Conservation (phyloP, 768 basidiomycete species). For the Royoungia palumana region DNA sequence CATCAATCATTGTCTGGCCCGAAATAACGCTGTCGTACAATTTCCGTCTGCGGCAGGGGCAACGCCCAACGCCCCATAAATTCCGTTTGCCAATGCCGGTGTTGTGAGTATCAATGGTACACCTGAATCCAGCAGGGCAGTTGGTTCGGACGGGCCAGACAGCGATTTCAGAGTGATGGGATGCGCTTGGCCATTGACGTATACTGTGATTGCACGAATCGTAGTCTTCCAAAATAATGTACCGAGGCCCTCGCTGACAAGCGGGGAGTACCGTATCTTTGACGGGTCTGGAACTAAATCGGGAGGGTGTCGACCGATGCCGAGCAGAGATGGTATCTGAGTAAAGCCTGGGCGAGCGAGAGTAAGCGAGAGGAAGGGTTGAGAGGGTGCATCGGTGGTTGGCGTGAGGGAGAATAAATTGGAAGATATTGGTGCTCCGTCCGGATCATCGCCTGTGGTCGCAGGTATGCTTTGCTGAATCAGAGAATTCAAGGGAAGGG, state of each 20-base stretch:
- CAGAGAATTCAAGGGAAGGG: conserved; percentile 67
- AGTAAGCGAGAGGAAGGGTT: conserved; percentile 64
- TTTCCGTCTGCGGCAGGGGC: conserved; percentile 55
- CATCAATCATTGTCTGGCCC: conserved; percentile 2
- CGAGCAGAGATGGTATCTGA: conserved; percentile 55
- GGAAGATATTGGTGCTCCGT: conserved; percentile 65
- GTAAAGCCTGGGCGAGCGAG: conserved; percentile 66
- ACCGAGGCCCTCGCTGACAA: conserved; percentile 42
- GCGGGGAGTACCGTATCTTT: conserved; percentile 45
- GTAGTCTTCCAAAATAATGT: conserved; percentile 61
- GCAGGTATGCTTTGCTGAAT: conserved; percentile 55
- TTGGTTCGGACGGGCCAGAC: conserved; percentile 45
- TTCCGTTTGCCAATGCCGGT: conserved; percentile 59
- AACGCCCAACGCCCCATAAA: conserved; percentile 73
- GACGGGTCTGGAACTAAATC: conserved; percentile 51
- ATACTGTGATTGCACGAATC: conserved; percentile 59
- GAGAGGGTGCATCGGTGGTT: conserved; percentile 44
- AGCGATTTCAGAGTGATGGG: conserved; percentile 42
- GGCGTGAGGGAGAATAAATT: conserved; percentile 73
- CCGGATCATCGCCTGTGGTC: conserved; percentile 45
- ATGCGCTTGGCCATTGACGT: conserved; percentile 42
- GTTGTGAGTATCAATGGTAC: conserved; percentile 65
- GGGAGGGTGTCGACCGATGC: conserved; percentile 66
- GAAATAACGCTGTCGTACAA: conserved; percentile 43
- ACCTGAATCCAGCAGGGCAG: conserved; percentile 72